Percentiles rank a stretch among this genome's conserved stretches.
phyloP scores from a whole-genome alignment of 805 yeast genomes.

The Starmerella powellii region DNA sequence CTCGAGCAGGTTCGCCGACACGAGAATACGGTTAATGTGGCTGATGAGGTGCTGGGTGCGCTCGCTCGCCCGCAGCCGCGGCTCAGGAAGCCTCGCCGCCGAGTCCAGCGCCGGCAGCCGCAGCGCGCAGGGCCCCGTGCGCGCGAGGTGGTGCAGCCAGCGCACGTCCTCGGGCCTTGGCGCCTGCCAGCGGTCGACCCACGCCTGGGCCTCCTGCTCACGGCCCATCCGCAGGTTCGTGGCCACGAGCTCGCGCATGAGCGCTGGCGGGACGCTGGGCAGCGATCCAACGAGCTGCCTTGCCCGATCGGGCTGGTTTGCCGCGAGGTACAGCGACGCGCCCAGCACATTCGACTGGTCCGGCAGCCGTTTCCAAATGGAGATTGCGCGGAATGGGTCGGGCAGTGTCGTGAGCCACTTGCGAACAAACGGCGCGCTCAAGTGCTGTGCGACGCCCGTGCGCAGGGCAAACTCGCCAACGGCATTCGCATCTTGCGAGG shows the following conservation, averaged over 20 bases:
- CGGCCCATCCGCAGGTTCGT: too few relatives aligned
- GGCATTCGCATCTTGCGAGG: background rate
- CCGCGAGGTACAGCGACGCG: constrained; percentile 9
- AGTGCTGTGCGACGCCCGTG: background rate
- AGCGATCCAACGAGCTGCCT: constrained; percentile 2
- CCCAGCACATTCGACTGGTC: background rate
- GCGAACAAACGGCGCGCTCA: background rate
- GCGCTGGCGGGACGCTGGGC: background rate
- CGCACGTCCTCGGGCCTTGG: constrained; percentile 13
- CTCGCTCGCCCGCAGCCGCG: background rate
- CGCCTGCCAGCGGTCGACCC: constrained; percentile 17
- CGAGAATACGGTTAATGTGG: constrained; percentile 8
- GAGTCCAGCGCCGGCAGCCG: constrained; percentile 4
- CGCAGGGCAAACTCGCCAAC: constrained; percentile 14
- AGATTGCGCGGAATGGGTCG: constrained; percentile 16
- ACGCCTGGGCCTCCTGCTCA: constrained; percentile 6
- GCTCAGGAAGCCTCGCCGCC: background rate
- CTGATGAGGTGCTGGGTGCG: constrained; percentile 8
- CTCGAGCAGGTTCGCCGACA: constrained; percentile 5
- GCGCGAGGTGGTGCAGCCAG: constrained; percentile 14
- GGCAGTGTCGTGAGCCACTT: constrained; percentile 3
- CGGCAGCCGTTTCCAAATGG: constrained; percentile 5
- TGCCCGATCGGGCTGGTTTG: constrained; percentile 11
- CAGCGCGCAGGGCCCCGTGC: background rate
- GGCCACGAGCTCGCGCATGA: constrained; percentile 6